phyloP scores from a whole-genome alignment of 1,139 yeast species.

The Magnusiomyces sp. region DNA sequence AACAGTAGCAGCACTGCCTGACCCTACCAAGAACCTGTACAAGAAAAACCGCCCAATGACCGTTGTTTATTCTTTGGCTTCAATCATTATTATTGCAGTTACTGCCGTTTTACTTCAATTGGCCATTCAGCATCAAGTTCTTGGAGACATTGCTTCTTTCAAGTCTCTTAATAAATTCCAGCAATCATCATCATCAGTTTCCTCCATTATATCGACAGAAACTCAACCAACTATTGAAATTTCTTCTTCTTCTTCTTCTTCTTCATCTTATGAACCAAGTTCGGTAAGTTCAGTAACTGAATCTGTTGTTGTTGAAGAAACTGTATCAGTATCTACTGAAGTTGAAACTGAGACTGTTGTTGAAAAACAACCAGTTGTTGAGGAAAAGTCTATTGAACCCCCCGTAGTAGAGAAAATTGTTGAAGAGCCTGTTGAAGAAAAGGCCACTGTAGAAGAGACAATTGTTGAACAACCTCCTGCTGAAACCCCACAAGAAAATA shows the following conservation, averaged over 20 bases:
- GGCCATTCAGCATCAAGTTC: constrained; percentile 29
- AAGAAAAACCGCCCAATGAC: constrained; percentile 23
- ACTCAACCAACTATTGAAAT: background rate
- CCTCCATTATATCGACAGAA: background rate
- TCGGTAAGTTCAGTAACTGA: background rate
- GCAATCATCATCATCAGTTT: too few species aligned
- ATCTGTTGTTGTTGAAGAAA: background rate
- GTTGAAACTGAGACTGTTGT: background rate
- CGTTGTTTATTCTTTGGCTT: constrained; percentile 39
- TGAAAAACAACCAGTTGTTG: background rate
- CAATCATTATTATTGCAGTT: constrained; percentile 39
- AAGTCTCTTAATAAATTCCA: background rate
- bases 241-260: too few species aligned
- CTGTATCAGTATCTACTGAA: background rate
- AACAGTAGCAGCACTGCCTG: constrained; percentile 53
- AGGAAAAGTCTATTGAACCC: background rate
- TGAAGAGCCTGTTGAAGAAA: background rate
- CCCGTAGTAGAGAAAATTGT: background rate
- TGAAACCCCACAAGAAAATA: too few species aligned
- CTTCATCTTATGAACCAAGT: background rate
- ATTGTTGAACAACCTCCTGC: background rate
- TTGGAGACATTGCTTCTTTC: constrained; percentile 1
- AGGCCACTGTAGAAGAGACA: background rate
- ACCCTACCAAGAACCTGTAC: constrained; percentile 32
- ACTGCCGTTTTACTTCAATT: constrained; percentile 35